Conservation (phyloP, 2,329 filamentous ascomycete species). For the Colletotrichum brevisporum region DNA sequence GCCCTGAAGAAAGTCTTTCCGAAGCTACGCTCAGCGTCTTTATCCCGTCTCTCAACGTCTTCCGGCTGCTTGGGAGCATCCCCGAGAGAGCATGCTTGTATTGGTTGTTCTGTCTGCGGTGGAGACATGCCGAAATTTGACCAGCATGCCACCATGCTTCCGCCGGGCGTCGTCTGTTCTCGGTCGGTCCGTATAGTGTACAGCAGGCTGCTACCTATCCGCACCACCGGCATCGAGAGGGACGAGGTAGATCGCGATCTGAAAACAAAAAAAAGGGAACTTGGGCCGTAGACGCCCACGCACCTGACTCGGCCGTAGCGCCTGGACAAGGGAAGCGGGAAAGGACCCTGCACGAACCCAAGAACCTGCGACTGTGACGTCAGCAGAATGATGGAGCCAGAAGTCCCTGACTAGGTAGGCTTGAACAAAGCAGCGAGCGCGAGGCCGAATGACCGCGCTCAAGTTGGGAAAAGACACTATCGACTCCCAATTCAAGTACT, state of each 20-base stretch:
- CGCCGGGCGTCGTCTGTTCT: conserved; percentile 3
- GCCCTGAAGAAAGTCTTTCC: conserved; percentile 13
- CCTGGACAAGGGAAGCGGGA: background rate
- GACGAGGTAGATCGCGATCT: conserved; percentile 24
- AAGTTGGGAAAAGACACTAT: conserved; percentile 8
- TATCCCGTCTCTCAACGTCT: conserved; percentile 4
- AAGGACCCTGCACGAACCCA: conserved; percentile 35
- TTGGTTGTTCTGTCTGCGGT: background rate
- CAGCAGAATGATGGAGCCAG: conserved; percentile 11
- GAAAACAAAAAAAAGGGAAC: conserved; percentile 2
- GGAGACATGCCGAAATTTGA: conserved; percentile 1
- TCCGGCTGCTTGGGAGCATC: conserved; percentile 1
- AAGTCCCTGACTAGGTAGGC: conserved; percentile 16
- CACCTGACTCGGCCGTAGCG: conserved; percentile 37
- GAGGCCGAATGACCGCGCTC: background rate
- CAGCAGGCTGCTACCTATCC: background rate
- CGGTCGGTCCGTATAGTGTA: conserved; percentile 2
- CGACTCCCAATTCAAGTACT: background rate
- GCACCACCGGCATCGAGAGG: conserved; percentile 9
- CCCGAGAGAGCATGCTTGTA: too few species aligned
- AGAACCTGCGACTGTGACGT: conserved; percentile 33
- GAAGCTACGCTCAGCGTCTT: conserved; percentile 23
- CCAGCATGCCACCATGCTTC: background rate
- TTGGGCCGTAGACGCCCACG: conserved; percentile 5
- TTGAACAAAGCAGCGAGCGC: conserved; percentile 11